Evolutionary conservation across 352 stramenopile genomes (phyloP).

Genomic region (Pythium sukuiense): DNA sequence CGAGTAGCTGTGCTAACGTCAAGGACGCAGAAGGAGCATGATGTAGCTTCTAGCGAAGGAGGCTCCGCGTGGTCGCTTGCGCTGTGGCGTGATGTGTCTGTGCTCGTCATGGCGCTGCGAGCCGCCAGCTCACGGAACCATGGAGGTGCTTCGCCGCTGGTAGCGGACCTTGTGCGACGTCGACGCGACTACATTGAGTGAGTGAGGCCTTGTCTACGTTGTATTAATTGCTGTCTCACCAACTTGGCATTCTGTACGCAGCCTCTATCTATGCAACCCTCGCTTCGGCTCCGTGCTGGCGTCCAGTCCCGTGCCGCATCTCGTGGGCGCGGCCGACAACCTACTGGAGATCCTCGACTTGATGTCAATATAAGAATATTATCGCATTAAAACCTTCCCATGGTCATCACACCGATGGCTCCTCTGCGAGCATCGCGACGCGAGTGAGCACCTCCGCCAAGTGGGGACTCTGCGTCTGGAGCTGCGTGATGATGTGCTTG

Average conservation of each 20-base stretch:
- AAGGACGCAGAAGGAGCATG: slow-evolving; percentile 19
- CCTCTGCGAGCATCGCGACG: slow-evolving; percentile 77
- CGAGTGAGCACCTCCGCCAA: slow-evolving; percentile 82
- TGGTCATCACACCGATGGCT: slow-evolving; percentile 35
- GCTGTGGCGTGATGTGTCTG: slow-evolving; percentile 47
- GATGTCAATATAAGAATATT: slow-evolving; percentile 19
- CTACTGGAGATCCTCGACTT: slow-evolving; percentile 38
- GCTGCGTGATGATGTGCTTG: slow-evolving; percentile 52
- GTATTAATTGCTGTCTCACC: background rate
- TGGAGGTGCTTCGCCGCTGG: slow-evolving; percentile 23
- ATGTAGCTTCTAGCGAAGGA: background rate
- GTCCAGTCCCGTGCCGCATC: slow-evolving; percentile 27
- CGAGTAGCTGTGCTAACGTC: slow-evolving; percentile 38
- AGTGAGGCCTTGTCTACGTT: slow-evolving; percentile 9
- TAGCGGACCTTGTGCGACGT: slow-evolving; percentile 24
- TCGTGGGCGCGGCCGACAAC: slow-evolving; percentile 32
- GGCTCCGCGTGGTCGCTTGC: slow-evolving; percentile 36
- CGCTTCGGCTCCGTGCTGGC: slow-evolving; percentile 32
- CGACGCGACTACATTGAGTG: slow-evolving; percentile 58
- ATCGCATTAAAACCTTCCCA: background rate
- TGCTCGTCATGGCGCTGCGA: slow-evolving; percentile 42
- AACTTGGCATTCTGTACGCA: slow-evolving; percentile 17
- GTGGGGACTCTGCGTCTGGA: slow-evolving; percentile 74
- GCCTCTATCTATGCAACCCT: slow-evolving; percentile 47
- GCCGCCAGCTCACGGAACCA: slow-evolving; percentile 10